phyloP scores from a whole-genome alignment of 225 moss, liverwort and hornwort species.

The Bryum argenteum region DNA sequence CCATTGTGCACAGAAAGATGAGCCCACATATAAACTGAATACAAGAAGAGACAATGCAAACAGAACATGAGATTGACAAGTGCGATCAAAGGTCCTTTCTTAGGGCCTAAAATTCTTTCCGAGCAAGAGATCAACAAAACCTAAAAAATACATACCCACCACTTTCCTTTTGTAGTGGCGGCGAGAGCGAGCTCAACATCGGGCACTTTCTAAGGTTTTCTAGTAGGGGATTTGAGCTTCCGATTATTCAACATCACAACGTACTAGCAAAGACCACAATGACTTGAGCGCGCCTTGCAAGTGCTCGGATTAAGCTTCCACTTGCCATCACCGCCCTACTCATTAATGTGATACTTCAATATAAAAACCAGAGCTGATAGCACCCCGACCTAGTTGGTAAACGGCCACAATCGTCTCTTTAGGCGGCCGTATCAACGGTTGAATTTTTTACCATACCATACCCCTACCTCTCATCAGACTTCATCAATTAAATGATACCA shows the following conservation, averaged over 20 bases:
- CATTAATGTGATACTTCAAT: background rate
- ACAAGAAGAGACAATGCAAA: too few species aligned
- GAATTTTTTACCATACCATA: too few species aligned
- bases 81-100: too few species aligned
- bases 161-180: slow-evolving; percentile 94
- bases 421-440: too few species aligned
- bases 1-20: background rate
- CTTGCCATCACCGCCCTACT: slow-evolving; percentile 39
- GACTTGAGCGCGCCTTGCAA: slow-evolving; percentile 34
- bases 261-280: slow-evolving; percentile 36
- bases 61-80: background rate
- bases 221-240: slow-evolving; percentile 80
- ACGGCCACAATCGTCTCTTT: too few species aligned
- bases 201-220: slow-evolving; percentile 73
- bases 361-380: too few species aligned
- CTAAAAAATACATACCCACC: slow-evolving; percentile 70
- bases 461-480: too few species aligned
- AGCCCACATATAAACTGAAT: slow-evolving; percentile 4
- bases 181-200: slow-evolving; percentile 83
- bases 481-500: too few species aligned
- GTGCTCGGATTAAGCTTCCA: slow-evolving; percentile 40
- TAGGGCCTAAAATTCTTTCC: background rate
- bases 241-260: slow-evolving; percentile 75
- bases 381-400: too few species aligned
- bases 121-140: slow-evolving; percentile 19